A percentile compares a stretch with the other conserved stretches of the same genome.
These are phyloP conservation scores for Hysterangium stoloniferum DNA, from an alignment of 768 basidiomycete species.

Conservation along the genomic window DNA sequence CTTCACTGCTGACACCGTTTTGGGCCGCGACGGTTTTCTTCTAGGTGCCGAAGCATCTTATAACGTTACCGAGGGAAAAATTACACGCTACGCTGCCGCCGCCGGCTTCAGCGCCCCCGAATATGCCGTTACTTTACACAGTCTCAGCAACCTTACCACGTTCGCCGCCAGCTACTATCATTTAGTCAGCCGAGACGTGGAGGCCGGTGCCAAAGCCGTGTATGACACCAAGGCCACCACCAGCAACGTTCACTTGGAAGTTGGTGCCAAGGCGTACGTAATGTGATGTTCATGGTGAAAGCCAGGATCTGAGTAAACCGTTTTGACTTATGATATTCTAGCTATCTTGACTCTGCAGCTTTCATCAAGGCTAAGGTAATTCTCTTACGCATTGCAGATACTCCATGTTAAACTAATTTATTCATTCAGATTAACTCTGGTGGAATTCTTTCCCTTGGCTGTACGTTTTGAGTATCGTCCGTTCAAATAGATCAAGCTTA, in stretches of 20 bases:
- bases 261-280: constrained; percentile 89
- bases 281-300: not conserved
- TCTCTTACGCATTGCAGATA: not conserved
- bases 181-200: constrained; percentile 83
- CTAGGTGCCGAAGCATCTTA: constrained; percentile 94
- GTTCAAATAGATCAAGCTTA: not conserved
- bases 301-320: too few species aligned
- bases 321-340: constrained; percentile 20
- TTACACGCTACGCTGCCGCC: constrained; percentile 88
- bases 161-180: constrained; percentile 99
- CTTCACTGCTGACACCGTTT: constrained; percentile 90
- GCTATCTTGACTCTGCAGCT: constrained; percentile 78
- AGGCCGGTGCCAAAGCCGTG: constrained; percentile 93
- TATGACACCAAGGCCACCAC: constrained; percentile 91
- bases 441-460: constrained; percentile 75
- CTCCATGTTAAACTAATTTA: not conserved
- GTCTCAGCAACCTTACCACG: constrained; percentile 87
- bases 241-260: constrained; percentile 82
- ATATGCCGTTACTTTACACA: constrained; percentile 91
- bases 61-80: constrained; percentile 89
- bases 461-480: constrained; percentile 28
- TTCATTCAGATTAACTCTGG: constrained; percentile 73
- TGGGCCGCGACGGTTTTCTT: constrained; percentile 97
- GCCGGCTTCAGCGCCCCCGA: constrained; percentile 94
- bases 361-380: constrained; percentile 86